Evolutionary conservation across 208 protist species (phyloP), one percentile per base, ranked within the genome.

Genomic region (Trypanosoma avium): DNA sequence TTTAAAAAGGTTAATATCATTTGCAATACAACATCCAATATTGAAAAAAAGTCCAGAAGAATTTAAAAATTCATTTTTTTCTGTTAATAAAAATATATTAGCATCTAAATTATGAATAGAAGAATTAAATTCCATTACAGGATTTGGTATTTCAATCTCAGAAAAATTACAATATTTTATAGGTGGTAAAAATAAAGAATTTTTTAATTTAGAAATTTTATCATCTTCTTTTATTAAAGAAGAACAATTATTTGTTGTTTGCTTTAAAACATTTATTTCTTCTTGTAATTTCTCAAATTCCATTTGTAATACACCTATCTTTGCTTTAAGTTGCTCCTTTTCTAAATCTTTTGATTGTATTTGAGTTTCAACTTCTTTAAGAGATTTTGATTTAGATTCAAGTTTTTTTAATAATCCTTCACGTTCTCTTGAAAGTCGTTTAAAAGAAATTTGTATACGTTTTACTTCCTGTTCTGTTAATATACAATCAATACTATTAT

Each of bases 11-110:
- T 22, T 45, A 15, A 43, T 9, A 10, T 70, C 43, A 9, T 55
- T 19, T 12, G 45, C 52, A 24, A 70, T 70, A 33, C 5, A 19
- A 58, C 32, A 70, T 8, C 63, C 54, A 54, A 70, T 55, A 10
- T 68, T 49, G 60, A 60, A 68, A 52, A 68, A 60, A 13, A 68
- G 46, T 15, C 36, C 60, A 42, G 30, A 19, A 10, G n/a, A 32
- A 9, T 30, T 13, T 32, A 43, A 13, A 10, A 22, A 5, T 15
- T 60, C 52, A 36, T 43, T 30, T 32, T 49, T 29, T 12, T 57
- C 30, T 3, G 15, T 15, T 17, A 63, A 4, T 42, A 40, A 5
- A 36, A 27, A 12, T 17, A 60, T 15, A 45, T 68, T 52, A 4
- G 52, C 24, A 26, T 68, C 62, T 19, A 68, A 12, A 12, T 3